These are phyloP conservation scores for Kodamaea fungicola DNA, from an alignment of 1,139 yeast species.

Conservation along the genomic window DNA sequence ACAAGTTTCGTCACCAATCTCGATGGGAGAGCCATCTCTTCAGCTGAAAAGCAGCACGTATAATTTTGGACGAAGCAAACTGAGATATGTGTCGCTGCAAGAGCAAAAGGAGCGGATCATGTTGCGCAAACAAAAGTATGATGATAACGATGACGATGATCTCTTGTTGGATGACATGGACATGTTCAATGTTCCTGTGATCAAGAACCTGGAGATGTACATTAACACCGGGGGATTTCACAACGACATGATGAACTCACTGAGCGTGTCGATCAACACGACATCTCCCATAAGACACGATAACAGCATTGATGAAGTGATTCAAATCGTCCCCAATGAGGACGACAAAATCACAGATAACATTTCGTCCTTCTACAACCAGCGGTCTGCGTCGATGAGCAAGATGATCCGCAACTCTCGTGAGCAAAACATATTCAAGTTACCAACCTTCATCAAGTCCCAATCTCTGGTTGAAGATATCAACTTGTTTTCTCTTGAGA, in stretches of 20 bases:
- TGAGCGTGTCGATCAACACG: not conserved
- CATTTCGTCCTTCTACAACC: constrained; percentile 36
- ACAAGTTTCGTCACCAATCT: not conserved
- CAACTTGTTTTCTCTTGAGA: constrained; percentile 40
- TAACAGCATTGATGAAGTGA: too few relatives aligned
- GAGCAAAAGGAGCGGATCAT: constrained; percentile 40
- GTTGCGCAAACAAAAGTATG: constrained; percentile 40
- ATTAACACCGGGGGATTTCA: constrained; percentile 11
- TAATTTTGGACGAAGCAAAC: constrained; percentile 25
- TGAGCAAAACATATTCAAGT: constrained; percentile 33
- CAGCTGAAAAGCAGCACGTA: not conserved
- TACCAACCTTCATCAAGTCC: constrained; percentile 38
- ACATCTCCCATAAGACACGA: not conserved
- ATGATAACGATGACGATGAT: constrained; percentile 37
- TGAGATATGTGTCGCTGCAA: constrained; percentile 32
- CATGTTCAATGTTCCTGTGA: constrained; percentile 45
- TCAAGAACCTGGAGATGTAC: constrained; percentile 35
- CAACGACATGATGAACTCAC: constrained; percentile 8
- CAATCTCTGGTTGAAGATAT: constrained; percentile 44
- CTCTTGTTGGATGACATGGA: constrained; percentile 37
- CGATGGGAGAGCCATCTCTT: constrained; percentile 11
- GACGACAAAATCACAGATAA: constrained; percentile 35
- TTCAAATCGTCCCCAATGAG: constrained; percentile 16
- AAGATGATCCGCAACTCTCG: constrained; percentile 30
- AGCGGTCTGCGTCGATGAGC: constrained; percentile 35